Evolutionary conservation across 2,329 filamentous ascomycete species (phyloP).

Genomic region (Fusarium sp.): DNA sequence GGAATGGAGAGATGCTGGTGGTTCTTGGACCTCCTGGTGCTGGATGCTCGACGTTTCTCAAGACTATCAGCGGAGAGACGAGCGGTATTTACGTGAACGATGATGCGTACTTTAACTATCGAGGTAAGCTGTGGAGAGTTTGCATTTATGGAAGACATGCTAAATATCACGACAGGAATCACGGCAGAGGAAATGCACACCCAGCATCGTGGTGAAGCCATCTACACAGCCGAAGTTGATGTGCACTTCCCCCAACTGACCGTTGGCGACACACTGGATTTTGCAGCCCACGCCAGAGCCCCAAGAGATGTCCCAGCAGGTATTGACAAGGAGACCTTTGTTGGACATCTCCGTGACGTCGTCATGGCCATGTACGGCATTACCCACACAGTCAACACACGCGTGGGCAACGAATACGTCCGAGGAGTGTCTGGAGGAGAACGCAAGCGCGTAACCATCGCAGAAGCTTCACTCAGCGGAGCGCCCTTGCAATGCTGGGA

Average conservation of each 20-base stretch:
- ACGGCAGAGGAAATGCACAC: slow-evolving; percentile 37
- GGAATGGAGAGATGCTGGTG: slow-evolving; percentile 76
- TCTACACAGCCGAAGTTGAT: slow-evolving; percentile 85
- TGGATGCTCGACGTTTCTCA: slow-evolving; percentile 83
- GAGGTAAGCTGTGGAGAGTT: slow-evolving; percentile 57
- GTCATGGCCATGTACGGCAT: slow-evolving; percentile 79
- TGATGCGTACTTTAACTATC: slow-evolving; percentile 80
- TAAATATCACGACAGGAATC: slow-evolving; percentile 19
- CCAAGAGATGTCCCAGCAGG: slow-evolving; percentile 68
- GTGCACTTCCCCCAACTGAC: slow-evolving; percentile 79
- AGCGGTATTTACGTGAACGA: slow-evolving; percentile 79
- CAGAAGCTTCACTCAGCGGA: slow-evolving; percentile 46
- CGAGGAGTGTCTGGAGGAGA: slow-evolving; percentile 67
- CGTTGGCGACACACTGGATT: slow-evolving; percentile 80
- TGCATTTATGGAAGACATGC: fast-evolving
- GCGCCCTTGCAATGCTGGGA: slow-evolving; percentile 75
- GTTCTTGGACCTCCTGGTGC: slow-evolving; percentile 75
- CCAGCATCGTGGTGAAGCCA: slow-evolving; percentile 74
- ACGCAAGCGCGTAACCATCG: slow-evolving; percentile 53
- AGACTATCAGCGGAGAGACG: slow-evolving; percentile 82
- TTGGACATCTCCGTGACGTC: slow-evolving; percentile 71
- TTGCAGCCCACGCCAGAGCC: slow-evolving; percentile 75
- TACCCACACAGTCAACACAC: slow-evolving; percentile 73
- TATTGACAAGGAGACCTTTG: slow-evolving; percentile 61
- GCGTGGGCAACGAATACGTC: slow-evolving; percentile 76